phyloP scores from a whole-genome alignment of 2,329 filamentous ascomycete genomes.

The Exophiala calicioides region DNA sequence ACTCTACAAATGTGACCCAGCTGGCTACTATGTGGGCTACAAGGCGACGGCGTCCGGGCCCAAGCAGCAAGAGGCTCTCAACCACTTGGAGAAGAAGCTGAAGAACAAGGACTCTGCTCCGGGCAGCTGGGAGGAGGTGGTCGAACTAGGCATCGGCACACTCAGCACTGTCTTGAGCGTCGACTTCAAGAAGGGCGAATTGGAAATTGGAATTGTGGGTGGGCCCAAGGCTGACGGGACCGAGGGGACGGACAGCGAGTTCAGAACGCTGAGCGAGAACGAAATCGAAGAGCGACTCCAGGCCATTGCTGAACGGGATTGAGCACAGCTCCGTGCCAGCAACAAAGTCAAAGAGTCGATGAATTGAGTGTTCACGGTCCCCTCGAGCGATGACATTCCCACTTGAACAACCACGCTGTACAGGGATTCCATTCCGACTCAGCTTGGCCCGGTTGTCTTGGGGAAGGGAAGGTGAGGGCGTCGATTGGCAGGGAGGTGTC shows the following conservation, averaged over 20 bases:
- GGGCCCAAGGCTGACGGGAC: constrained; percentile 79
- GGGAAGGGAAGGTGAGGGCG: constrained; percentile 13
- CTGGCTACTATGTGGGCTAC: constrained; percentile 97
- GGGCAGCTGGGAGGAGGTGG: constrained; percentile 94
- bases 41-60: constrained; percentile 96
- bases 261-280: constrained; percentile 89
- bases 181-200: constrained; percentile 99
- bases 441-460: constrained; percentile 13
- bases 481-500: constrained; percentile 14
- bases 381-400: constrained; percentile 8
- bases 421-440: constrained; percentile 22
- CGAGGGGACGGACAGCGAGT: constrained; percentile 75
- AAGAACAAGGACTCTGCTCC: constrained; percentile 97
- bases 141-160: constrained; percentile 93
- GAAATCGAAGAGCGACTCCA: constrained; percentile 98
- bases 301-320: constrained; percentile 98
- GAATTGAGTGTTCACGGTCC: not conserved
- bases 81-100: constrained; percentile 98
- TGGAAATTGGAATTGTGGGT: constrained; percentile 96
- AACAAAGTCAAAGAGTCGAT: not conserved
- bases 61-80: constrained; percentile 98
- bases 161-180: constrained; percentile 96
- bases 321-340: constrained; percentile 11
- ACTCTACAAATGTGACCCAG: constrained; percentile 97
- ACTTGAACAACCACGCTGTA: constrained; percentile 30